Evolutionary conservation across 2,329 filamentous ascomycete genomes (phyloP), one percentile per base, ranked within the genome.

Genomic region (Amesomyces nigricolor): DNA sequence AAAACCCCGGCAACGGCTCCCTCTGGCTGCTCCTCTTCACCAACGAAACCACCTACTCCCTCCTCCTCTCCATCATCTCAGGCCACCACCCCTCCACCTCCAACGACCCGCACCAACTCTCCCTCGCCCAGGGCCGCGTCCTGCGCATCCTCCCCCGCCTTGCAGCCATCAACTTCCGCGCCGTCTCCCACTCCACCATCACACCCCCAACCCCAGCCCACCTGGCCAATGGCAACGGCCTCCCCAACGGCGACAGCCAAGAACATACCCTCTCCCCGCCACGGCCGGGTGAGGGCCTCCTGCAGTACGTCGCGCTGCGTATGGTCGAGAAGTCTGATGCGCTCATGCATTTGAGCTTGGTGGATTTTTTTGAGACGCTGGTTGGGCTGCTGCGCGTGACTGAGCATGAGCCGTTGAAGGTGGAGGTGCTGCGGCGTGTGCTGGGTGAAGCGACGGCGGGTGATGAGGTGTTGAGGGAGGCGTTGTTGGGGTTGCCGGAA

Each of bases 21-120:
- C 67, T 85, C 46, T 85, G 81, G 82, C 67, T 72, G 10, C 69
- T 79, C 3, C 65, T 85, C 5, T 75, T 84, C 45, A 68, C 72
- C 22, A 72, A 78, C 45, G 67, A 65, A 1, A 67, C 74, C 11
- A 66, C 75, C 22, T 77, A 81, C 60, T 62, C 66, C 4, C 66
- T 77, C n/a, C 67, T 83, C 17, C 69, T 76, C 57, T 68, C 68
- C 40, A 68, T 75, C 57, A 64, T 66, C 61, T 55, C 61, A 1
- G 68, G 68, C 32, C 47, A 62, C 1, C 70, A 73, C 47, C 60
- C 67, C 17, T 60, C 51, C 32, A 61, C 67, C 38, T 44, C 66
- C 43, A 53, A 51, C n/a, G 54, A 64, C 16, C 59, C 58, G n/a
- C 71, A 69, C 26, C 75, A 79, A 61, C 67, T 73, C 32, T 74